phyloP scores from a whole-genome alignment of 2,329 filamentous ascomycete genomes.

The Exserohilum turcica region DNA sequence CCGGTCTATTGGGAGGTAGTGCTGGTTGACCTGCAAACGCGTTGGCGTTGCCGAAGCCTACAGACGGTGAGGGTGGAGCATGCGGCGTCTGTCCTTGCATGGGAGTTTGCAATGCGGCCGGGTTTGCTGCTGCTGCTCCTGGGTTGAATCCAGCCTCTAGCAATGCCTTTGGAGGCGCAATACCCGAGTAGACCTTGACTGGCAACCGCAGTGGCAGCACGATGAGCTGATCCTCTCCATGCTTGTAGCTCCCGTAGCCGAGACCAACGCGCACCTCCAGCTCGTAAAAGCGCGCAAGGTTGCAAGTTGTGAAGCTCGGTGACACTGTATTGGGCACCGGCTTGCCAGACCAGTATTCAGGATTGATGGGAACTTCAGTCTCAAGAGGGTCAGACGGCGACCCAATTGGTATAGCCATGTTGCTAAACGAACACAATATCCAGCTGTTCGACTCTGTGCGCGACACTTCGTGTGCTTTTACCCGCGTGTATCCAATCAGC shows the following conservation, averaged over 20 bases:
- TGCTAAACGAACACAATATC: slow-evolving; percentile 73
- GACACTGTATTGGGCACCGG: slow-evolving; percentile 83
- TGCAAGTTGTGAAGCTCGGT: slow-evolving; percentile 87
- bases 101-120: slow-evolving; percentile 19
- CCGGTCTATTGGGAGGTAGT: slow-evolving; percentile 42
- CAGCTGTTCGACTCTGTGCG: slow-evolving; percentile 74
- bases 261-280: slow-evolving; percentile 81
- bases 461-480: slow-evolving; percentile 76
- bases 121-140: slow-evolving; percentile 18
- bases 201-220: slow-evolving; percentile 79
- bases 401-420: slow-evolving; percentile 74
- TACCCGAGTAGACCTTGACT: slow-evolving; percentile 84
- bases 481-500: slow-evolving; percentile 76
- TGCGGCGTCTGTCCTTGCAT: slow-evolving; percentile 24
- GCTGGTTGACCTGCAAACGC: slow-evolving; percentile 30
- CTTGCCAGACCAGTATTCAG: slow-evolving; percentile 72
- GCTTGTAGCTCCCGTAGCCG: slow-evolving; percentile 68
- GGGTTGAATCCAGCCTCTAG: slow-evolving; percentile 65
- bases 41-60: slow-evolving; percentile 23
- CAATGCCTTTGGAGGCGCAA: slow-evolving; percentile 77
- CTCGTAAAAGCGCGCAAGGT: slow-evolving; percentile 80
- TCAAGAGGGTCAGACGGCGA: slow-evolving; percentile 61
- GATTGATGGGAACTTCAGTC: slow-evolving; percentile 71
- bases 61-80: slow-evolving; percentile 33
- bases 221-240: slow-evolving; percentile 70